Evolutionary conservation across 805 yeast species (phyloP), one percentile per base, ranked within the genome.

Genomic region (Zygoascus tannicola): DNA sequence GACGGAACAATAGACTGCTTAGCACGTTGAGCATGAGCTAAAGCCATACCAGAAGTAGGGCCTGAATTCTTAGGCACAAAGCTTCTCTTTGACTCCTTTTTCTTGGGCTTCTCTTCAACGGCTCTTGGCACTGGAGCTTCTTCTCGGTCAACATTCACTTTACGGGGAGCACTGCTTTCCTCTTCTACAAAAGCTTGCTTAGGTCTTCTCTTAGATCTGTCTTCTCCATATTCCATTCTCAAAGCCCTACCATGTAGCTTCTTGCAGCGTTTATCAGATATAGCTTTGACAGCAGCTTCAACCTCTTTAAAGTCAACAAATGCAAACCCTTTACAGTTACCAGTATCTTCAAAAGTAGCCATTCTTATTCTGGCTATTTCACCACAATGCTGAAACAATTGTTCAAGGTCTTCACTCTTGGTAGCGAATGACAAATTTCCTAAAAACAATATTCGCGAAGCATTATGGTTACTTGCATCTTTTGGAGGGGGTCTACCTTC

Each of bases 271-370:
- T 77, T 80, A 50, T 85, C 90, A 52, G 74, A 77, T 49, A 92
- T 68, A 1, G 97, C 97, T 32, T 70, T 70, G 0, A 92, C 83
- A 23, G 96, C 88, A 5, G 92, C 88, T 32, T 75, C 78, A 50
- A 81, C 85, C 51, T 79, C 80, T 50, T 69, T 75, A 66, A 88
- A 90, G 62, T 90, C 97, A 30, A 90, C 68, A 57, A 92, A 90
- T 1, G 95, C 87, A 68, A 90, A 90, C 1, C 97, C 97, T 63
- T 92, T 92, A 69, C 97, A 90, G 60, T 88, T 90, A 1, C 97
- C 97, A 41, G 83, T 69, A 60, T 90, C 98, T 65, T 92, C 87
- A 64, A 90, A 90, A n/a, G 98, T 88, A 3, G 97, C 97, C 94
- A 88, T 90, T 62, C 98, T 76, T 43, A 90, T 76, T 52, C 76